Evolutionary conservation across 2,329 filamentous ascomycete genomes (phyloP), one percentile per base, ranked within the genome.

Genomic region (Falciphora oryzae): DNA sequence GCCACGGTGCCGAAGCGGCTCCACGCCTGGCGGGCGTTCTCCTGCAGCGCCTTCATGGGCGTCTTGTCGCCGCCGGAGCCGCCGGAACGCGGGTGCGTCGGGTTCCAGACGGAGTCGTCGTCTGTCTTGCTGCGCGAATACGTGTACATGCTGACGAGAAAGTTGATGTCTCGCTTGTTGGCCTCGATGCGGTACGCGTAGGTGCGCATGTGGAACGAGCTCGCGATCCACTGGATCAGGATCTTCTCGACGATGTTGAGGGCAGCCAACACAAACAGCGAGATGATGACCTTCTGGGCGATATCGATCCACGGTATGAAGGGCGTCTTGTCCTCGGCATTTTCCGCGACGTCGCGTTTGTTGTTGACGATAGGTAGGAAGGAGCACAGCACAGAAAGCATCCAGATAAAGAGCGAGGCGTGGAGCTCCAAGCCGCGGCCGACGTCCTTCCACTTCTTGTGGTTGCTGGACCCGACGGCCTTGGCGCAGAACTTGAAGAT

Each of bases 211-310:
- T 98, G 94, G 76, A 98, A 98, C 67, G 90, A 93, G 65, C 93
- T 93, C 38, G 94, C 93, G 69, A 98, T 96, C 77, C 96, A 89
- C 73, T 97, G 93, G 64, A 97, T 96, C 69, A 96, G 85, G 66
- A 97, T 90, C 80, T 97, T 98, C 76, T 97, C 93, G 63, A 89
- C 81, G 66, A 95, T 89, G 76, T 98, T 97, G 67, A 97, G 80
- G 3, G 87, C 81, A 0, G 88, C 85, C 67, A 91, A 85, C 18
- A 96, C 89, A 70, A 98, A 93, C n/a, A 96, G 73, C 2, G 91
- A 84, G 25, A 96, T 87, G 66, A 97, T 88, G 70, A 98, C 85
- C 74, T 96, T 97, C 81, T 96, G 91, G 69, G 93, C 85, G 18
- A 89, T 85, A 35, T 77, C 79, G 74, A 96, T 90, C 94, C 94